A percentile compares a stretch with the other conserved stretches of the same genome.
phyloP scores from a whole-genome alignment of 2,329 filamentous ascomycete genomes.

The Fusarium siculi region DNA sequence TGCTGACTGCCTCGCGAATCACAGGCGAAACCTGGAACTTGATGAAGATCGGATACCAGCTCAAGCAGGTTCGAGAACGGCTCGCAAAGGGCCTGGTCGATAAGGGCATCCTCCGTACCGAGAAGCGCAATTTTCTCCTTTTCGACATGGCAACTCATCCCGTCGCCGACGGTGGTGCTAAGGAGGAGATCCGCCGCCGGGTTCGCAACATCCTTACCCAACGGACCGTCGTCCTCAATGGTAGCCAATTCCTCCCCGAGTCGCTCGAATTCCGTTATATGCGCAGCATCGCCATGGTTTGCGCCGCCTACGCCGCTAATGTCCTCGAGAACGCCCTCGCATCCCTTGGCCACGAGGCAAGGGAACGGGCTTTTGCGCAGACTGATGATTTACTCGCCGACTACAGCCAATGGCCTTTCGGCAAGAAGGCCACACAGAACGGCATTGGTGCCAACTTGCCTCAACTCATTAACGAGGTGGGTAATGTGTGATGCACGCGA shows the following conservation, averaged over 20 bases:
- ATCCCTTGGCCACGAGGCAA: slow-evolving; percentile 90
- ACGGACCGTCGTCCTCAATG: slow-evolving; percentile 89
- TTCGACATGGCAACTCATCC: slow-evolving; percentile 99
- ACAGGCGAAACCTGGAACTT: slow-evolving; percentile 98
- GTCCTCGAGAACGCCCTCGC: slow-evolving; percentile 98
- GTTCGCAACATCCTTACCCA: slow-evolving; percentile 93
- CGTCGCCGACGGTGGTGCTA: slow-evolving; percentile 93
- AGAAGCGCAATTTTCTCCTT: slow-evolving; percentile 99
- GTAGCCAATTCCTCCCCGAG: slow-evolving; percentile 90
- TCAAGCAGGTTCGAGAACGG: slow-evolving; percentile 98
- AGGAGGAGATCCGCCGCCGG: slow-evolving; percentile 94
- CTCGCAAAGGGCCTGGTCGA: slow-evolving; percentile 97
- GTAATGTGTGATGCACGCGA: slow-evolving; percentile 28
- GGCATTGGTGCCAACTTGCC: slow-evolving; percentile 94
- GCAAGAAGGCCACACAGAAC: slow-evolving; percentile 78
- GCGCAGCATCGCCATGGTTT: slow-evolving; percentile 94
- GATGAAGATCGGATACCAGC: slow-evolving; percentile 99
- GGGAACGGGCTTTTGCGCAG: slow-evolving; percentile 94
- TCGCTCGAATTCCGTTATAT: slow-evolving; percentile 94
- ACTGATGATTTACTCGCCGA: slow-evolving; percentile 95
- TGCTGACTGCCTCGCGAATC: slow-evolving; percentile 37
- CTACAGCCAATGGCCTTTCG: slow-evolving; percentile 98
- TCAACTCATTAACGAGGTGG: slow-evolving; percentile 81
- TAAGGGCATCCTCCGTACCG: slow-evolving; percentile 97
- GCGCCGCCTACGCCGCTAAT: slow-evolving; percentile 96